Conservation (phyloP, 768 basidiomycete species). For the Rhizopogon vinicolor region DNA sequence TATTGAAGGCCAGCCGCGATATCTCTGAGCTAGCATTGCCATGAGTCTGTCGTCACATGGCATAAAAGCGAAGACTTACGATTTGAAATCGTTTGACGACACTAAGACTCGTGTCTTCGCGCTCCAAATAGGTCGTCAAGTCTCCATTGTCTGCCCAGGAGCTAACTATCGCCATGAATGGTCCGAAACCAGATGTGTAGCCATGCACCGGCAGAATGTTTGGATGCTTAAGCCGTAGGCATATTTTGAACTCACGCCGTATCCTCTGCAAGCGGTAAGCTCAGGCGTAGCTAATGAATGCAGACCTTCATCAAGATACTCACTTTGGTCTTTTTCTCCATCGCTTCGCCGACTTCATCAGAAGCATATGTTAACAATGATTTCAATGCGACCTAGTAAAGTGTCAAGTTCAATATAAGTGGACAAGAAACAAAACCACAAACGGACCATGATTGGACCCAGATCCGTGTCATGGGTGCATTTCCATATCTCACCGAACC, state of each 20-base stretch:
- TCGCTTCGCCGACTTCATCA: neutral
- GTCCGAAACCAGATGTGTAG: constrained; percentile 15
- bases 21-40: too few relatives aligned
- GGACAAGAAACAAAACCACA: too few relatives aligned
- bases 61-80: constrained; percentile 5
- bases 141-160: constrained; percentile 16
- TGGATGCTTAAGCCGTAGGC: constrained; percentile 11
- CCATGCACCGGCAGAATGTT: constrained; percentile 18
- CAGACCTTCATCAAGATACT: neutral
- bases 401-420: too few relatives aligned
- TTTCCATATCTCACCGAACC: too few relatives aligned
- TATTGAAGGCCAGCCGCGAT: too few relatives aligned
- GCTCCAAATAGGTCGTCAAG: constrained; percentile 11
- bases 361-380: neutral
- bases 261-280: constrained; percentile 8
- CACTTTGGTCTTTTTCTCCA: too few relatives aligned
- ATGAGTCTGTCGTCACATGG: too few relatives aligned
- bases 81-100: constrained; percentile 9
- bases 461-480: too few relatives aligned
- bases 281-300: neutral
- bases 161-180: constrained; percentile 15
- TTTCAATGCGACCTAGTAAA: too few relatives aligned
- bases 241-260: constrained; percentile 15
- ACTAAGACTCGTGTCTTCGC: neutral
- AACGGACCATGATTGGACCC: too few relatives aligned